These are phyloP conservation scores for Mallotus nudiflorus DNA, from an alignment of 345 rosid genomes.

Conservation along the genomic window DNA sequence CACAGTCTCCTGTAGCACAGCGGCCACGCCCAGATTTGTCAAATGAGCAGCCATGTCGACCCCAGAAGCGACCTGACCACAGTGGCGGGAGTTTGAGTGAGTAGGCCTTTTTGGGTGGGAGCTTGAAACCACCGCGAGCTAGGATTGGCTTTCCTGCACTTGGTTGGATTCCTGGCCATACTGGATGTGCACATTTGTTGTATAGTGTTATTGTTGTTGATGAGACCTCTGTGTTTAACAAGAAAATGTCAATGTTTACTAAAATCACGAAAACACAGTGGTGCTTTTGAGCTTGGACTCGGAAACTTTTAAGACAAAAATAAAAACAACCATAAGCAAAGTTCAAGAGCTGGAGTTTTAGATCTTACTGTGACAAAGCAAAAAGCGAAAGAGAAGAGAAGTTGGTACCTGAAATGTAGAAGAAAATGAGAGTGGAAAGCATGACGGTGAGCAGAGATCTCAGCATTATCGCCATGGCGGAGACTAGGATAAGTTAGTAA, in stretches of 20 bases:
- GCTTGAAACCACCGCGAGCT: slow-evolving; percentile 84
- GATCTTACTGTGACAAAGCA: background rate
- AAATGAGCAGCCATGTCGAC: slow-evolving; percentile 87
- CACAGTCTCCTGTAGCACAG: slow-evolving; percentile 91
- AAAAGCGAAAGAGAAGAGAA: background rate
- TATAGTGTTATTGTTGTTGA: slow-evolving; percentile 59
- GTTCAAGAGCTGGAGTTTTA: background rate
- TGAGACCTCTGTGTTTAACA: slow-evolving; percentile 25
- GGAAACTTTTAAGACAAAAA: background rate
- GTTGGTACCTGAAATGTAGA: slow-evolving; percentile 25
- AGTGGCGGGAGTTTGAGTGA: slow-evolving; percentile 63
- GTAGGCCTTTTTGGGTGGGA: slow-evolving; percentile 60
- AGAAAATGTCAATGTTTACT: background rate
- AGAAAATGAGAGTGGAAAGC: slow-evolving; percentile 33
- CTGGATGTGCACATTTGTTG: slow-evolving; percentile 84
- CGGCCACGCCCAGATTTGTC: slow-evolving; percentile 67
- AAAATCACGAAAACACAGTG: too few relatives aligned
- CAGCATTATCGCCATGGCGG: slow-evolving; percentile 28
- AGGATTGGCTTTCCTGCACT: slow-evolving; percentile 73
- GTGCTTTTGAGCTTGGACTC: too few relatives aligned
- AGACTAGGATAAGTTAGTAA: too few relatives aligned
- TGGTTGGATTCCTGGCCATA: slow-evolving; percentile 98
- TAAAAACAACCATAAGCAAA: too few relatives aligned
- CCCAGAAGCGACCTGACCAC: slow-evolving; percentile 99
- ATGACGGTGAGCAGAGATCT: slow-evolving; percentile 17